Evolutionary conservation across 2,329 filamentous ascomycete species (phyloP), one percentile per base, ranked within the genome.

Genomic region (Lecanicillium sp.): DNA sequence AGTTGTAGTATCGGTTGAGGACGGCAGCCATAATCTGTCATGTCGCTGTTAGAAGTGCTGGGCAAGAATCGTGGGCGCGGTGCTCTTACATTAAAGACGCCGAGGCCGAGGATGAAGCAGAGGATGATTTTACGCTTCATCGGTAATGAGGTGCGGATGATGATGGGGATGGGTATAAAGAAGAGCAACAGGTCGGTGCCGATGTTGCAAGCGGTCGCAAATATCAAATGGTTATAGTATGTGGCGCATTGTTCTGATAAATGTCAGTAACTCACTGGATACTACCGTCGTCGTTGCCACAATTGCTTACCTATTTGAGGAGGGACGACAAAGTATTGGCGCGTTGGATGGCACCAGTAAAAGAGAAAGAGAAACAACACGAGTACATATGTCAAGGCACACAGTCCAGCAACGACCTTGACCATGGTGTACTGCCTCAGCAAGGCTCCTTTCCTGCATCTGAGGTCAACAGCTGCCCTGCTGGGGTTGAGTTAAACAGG

Each of bases 1-100:
- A 78, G 32, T 72, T 76, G 57, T 77, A 78, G 49, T 76, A 74
- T 43, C 79, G 77, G 58, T 78, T 80, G 13, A 81, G 58, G 5
- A 72, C 65, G 10, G 75, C 72, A 14, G 72, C 71, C 12, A 80
- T 57, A 36, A 81, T 74, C 48, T 71, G 58, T 13, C 5, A 20
- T 35, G 10, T 7, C n/a, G 10, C 4, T 17, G 17, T 35, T 20
- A 33, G 7, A 25, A 25, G 11, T 25, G 22, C 11, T 25, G 11
- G 22, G 11, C 6, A 25, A 25, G 11, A 13, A 15, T 17, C 6
- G 12, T 33, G 31, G 14, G 6, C n/a, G 4, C 31, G n/a, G 13
- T 15, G 46, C 34, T 13, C 49, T 47, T 36, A 55, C 55, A 33
- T 63, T 62, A 43, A 76, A 71, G 4, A 71, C 49, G 1, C 77